These are phyloP conservation scores for Capsella bursapastoris DNA, from an alignment of 345 rosid genomes.

Conservation along the genomic window DNA sequence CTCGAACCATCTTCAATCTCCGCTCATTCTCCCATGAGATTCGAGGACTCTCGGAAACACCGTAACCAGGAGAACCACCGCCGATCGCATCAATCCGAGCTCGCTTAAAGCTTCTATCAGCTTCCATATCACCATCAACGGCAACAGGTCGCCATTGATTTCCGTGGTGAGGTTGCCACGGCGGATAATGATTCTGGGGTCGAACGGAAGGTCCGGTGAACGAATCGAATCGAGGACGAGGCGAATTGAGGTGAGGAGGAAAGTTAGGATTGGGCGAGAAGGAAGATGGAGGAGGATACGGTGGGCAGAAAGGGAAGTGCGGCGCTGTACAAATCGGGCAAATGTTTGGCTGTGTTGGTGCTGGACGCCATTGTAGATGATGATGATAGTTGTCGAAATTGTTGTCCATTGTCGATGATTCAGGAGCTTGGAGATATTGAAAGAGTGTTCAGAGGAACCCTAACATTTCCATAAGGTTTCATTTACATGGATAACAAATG, in stretches of 20 bases:
- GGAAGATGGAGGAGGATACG: conserved; percentile 51
- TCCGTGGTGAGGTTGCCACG: conserved; percentile 52
- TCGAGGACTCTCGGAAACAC: conserved; percentile 28
- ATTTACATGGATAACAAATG: too few species aligned
- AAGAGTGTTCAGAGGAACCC: conserved; percentile 10
- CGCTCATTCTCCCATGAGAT: conserved; percentile 63
- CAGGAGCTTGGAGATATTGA: neutral
- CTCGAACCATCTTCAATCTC: conserved; percentile 79
- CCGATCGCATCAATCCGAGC: conserved; percentile 59
- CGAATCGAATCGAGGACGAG: conserved; percentile 54
- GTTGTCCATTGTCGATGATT: conserved; percentile 26
- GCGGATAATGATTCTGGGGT: conserved; percentile 37
- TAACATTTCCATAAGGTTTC: neutral
- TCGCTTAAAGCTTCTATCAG: conserved; percentile 70
- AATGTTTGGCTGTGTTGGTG: conserved; percentile 51
- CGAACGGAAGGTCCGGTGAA: conserved; percentile 41
- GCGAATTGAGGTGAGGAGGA: conserved; percentile 47
- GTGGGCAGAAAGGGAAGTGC: conserved; percentile 83
- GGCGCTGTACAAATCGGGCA: conserved; percentile 68
- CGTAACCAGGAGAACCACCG: conserved; percentile 32
- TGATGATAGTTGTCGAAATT: conserved; percentile 36
- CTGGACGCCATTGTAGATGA: conserved; percentile 57
- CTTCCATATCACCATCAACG: conserved; percentile 46
- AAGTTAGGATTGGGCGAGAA: conserved; percentile 53
- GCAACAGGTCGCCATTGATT: conserved; percentile 41